Percentiles rank a stretch among this genome's conserved stretches.
These are phyloP conservation scores for Phytopythium montanum DNA, from an alignment of 352 stramenopile genomes.

Conservation along the genomic window DNA sequence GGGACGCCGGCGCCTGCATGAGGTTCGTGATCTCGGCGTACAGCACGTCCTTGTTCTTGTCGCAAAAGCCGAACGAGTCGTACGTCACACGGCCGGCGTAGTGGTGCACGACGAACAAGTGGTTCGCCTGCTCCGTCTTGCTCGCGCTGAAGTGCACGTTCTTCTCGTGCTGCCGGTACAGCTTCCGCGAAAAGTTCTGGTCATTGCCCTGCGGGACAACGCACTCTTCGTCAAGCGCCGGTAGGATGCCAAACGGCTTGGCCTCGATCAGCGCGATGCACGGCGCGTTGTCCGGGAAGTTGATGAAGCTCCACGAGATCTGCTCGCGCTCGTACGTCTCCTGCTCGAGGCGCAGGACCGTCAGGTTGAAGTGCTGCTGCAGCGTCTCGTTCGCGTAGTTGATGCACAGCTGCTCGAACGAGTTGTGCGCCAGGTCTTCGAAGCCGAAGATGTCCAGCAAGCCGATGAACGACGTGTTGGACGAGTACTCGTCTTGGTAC, in stretches of 20 bases:
- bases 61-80: conserved; percentile 91
- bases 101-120: conserved; percentile 85
- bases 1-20: conserved; percentile 63
- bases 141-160: conserved; percentile 71
- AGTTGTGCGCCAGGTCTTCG: conserved; percentile 83
- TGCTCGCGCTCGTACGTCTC: conserved; percentile 86
- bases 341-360: conserved; percentile 85
- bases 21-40: conserved; percentile 81
- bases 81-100: conserved; percentile 95
- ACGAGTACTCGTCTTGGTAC: conserved; percentile 28
- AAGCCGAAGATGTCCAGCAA: conserved; percentile 89
- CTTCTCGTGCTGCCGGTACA: conserved; percentile 65
- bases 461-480: conserved; percentile 57
- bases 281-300: conserved; percentile 87
- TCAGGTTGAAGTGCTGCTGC: conserved; percentile 89
- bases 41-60: conserved; percentile 96
- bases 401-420: conserved; percentile 95
- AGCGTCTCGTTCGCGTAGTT: conserved; percentile 95
- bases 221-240: conserved; percentile 87
- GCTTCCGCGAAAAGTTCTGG: conserved; percentile 82
- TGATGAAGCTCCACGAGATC: conserved; percentile 89
- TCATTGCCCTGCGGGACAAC: conserved; percentile 87
- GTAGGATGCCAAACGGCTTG: conserved; percentile 83
- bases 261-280: conserved; percentile 90
- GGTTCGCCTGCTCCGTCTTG: conserved; percentile 78